Conservation (phyloP, 768 basidiomycete genomes). For the Scleroderma citrinum region DNA sequence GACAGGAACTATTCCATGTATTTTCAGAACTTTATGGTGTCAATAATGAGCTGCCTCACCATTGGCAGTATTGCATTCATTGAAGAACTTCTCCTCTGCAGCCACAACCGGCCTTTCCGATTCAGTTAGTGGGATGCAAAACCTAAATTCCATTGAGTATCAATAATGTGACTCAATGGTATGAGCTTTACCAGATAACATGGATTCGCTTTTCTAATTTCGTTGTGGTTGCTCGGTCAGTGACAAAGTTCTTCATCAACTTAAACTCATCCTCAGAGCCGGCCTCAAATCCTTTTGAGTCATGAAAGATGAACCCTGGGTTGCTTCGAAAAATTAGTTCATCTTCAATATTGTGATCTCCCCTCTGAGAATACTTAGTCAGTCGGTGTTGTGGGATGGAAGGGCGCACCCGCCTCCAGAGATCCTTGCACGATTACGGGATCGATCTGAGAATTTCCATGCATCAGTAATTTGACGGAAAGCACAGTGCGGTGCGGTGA, state of each 20-base stretch:
- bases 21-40: not conserved
- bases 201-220: conserved; percentile 28
- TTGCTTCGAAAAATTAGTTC: too few species aligned
- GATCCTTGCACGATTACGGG: not conserved
- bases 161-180: not conserved
- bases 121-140: conserved; percentile 30
- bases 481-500: too few species aligned
- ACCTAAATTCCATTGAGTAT: conserved; percentile 26
- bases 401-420: not conserved
- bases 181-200: conserved; percentile 29
- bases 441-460: too few species aligned
- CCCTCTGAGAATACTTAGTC: not conserved
- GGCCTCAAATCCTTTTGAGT: conserved; percentile 37
- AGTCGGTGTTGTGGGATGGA: not conserved
- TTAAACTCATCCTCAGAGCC: conserved; percentile 26
- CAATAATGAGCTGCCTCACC: not conserved
- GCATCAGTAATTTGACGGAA: too few species aligned
- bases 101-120: conserved; percentile 19
- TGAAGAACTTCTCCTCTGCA: conserved; percentile 29
- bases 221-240: conserved; percentile 11
- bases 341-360: too few species aligned
- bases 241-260: conserved; percentile 28
- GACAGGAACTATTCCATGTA: conserved; percentile 28
- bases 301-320: conserved; percentile 38
- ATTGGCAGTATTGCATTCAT: conserved; percentile 12